Conservation (phyloP, 2,329 filamentous ascomycete genomes). For the Lomentospora prolificans region DNA sequence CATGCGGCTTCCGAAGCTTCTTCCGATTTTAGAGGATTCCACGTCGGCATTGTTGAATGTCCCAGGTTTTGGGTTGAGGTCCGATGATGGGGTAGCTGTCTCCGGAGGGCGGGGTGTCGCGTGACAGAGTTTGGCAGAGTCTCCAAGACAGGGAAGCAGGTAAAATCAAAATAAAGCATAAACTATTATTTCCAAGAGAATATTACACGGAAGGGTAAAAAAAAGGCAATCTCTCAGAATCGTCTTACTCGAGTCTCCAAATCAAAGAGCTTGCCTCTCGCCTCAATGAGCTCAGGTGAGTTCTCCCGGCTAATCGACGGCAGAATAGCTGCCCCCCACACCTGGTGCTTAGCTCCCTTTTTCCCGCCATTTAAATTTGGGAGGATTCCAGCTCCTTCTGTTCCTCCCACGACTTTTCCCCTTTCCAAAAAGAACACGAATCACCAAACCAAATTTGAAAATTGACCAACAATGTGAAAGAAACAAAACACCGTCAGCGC, state of each 20-base stretch:
- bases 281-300: slow-evolving; percentile 1
- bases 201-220: too few species aligned
- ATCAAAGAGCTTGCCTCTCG: not conserved
- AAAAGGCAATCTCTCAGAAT: not conserved
- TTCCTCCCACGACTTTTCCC: not conserved
- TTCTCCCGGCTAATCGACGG: not conserved
- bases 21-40: slow-evolving; percentile 50
- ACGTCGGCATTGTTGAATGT: slow-evolving; percentile 30
- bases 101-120: not conserved
- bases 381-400: slow-evolving; percentile 15
- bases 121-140: not conserved
- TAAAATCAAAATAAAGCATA: not conserved
- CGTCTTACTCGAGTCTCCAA: too few species aligned
- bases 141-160: not conserved
- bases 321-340: slow-evolving; percentile 5
- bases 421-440: slow-evolving; percentile 13
- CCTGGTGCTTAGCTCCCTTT: slow-evolving; percentile 12
- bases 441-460: slow-evolving; percentile 12
- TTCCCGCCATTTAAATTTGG: slow-evolving; percentile 7
- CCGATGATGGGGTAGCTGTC: not conserved
- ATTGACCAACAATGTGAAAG: slow-evolving; percentile 10
- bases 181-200: too few species aligned
- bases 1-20: slow-evolving; percentile 62
- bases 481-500: slow-evolving; percentile 10
- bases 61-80: not conserved